Base-by-base conservation (phyloP, 495 filamentous ascomycete species). In the Halenospora varia region DNA sequence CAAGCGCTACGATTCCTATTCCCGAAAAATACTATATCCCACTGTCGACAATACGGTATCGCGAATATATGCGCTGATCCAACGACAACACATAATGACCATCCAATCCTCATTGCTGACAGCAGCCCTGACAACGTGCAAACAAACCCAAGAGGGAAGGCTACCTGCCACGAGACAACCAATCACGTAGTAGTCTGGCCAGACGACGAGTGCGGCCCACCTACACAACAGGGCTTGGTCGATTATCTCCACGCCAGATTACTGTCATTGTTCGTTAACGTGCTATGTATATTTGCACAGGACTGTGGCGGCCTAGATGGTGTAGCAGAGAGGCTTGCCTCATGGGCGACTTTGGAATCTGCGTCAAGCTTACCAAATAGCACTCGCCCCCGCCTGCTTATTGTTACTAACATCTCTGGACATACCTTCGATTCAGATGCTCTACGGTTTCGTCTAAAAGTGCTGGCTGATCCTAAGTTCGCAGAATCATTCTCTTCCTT, bases 21-120 rank as follows among this genome's bases (percentile, higher is more conserved):
- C 25, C 56, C 49, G 9, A 40, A 29, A 15, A 59, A 19, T 20
- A 46, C n/a, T 3, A 48, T 59, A 20, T 47, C 48, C 23, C 17
- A 25, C 22, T 53, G 49, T 59, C 44, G 58, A 25, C 35, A 42
- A 22, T 51, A 48, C 18, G 52, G 58, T 18, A 51, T 61, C 20
- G 58, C 53, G 13, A 61, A 61, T 45, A 48, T 55, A 35, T 50
- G 25, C 46, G 25, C 29, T 18, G 51, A 61, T 52, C 20, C 18
- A 47, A 44, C 17, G 11, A 49, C 58, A 35, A 56, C 25, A 26
- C 39, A 56, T 20, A 18, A 51, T 42, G 58, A 61, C 35, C n/a
- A 61, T 50, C 58, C 52, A 17, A 61, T 51, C 42, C 52, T 61
- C 18, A 42, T 61, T 51, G 23, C 52, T 17, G 52, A 61, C 41